These are phyloP conservation scores for Ogataea siamensis DNA, from an alignment of 805 yeast species.

Conservation along the genomic window DNA sequence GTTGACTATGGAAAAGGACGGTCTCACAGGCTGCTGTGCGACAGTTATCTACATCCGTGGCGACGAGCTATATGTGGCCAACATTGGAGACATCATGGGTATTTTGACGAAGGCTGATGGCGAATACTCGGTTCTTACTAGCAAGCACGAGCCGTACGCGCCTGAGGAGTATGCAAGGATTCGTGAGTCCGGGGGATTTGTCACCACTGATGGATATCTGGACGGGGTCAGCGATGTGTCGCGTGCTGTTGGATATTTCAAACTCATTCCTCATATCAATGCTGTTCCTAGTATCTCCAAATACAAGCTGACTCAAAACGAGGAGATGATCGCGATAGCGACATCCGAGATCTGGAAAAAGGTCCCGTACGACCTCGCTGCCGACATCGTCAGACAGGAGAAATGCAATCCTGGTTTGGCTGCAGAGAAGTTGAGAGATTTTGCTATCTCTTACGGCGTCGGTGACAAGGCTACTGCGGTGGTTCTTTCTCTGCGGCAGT, in stretches of 20 bases:
- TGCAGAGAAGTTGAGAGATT: constrained; percentile 90
- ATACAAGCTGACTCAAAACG: constrained; percentile 59
- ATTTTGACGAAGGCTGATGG: constrained; percentile 79
- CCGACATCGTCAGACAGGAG: constrained; percentile 82
- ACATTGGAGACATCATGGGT: constrained; percentile 88
- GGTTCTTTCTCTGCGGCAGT: constrained; percentile 68
- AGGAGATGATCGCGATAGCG: constrained; percentile 82
- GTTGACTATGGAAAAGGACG: constrained; percentile 63
- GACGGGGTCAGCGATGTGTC: constrained; percentile 84
- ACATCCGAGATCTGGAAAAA: constrained; percentile 83
- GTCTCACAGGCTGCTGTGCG: constrained; percentile 78
- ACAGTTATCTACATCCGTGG: constrained; percentile 79
- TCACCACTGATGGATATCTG: constrained; percentile 76
- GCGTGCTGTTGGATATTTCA: constrained; percentile 89
- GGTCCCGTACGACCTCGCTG: constrained; percentile 79
- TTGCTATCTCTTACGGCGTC: constrained; percentile 91
- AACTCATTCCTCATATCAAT: constrained; percentile 80
- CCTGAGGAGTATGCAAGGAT: constrained; percentile 80
- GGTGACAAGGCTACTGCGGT: constrained; percentile 74
- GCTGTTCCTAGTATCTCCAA: constrained; percentile 81
- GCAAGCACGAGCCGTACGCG: constrained; percentile 80
- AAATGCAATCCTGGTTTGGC: constrained; percentile 84
- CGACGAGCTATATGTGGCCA: constrained; percentile 71
- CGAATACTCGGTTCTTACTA: constrained; percentile 68
- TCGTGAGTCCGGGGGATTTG: constrained; percentile 88